Evolutionary conservation across 202 grass and related monocot species (phyloP), one percentile per base, ranked within the genome.

Genomic region (Digitaria exilis): DNA sequence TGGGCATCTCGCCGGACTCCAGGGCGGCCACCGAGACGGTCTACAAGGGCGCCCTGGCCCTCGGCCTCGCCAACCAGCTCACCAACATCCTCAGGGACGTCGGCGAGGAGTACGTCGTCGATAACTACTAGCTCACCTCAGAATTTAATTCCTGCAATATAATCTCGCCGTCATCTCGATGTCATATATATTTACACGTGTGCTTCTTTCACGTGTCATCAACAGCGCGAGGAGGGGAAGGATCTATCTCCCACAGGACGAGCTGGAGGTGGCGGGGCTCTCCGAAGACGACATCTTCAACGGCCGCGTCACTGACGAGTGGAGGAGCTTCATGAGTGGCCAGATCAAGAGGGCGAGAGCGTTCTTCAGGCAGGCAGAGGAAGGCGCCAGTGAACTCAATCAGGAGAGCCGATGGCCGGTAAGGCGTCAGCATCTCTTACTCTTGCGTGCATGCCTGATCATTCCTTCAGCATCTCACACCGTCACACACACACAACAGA

Each of bases 361-460:
- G 28, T 96, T 94, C 85, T 98, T 96, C 54, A 63, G 64, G 25
- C 80, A 96, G 69, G 96, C 93, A 2, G 96, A 98, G 77, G 89
- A 88, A 65, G 96, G 81, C 24, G 91, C 94, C 9, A 79, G 87
- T 14, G 90, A 98, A 84, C 93, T 98, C 78, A 94, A 83, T 48
- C 91, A 88, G 89, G 96, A 94, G 90, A 98, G 96, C 78, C 65
- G 96, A 61, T 98, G 96, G 96, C 96, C 96, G 69, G 96, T 98
- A 56, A 69, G 58, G 60, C n/a, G 61, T 16, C 49, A 6, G 0
- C 6, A 4, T 65, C 17, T 65, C 17, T 30, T 58, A 60, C 13
- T 8, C 25, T 28, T 11, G 2, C 52, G 0, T 51, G 13, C 15
- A 9, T 6, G 4, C 51, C 32, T 30, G 14, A 15, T 1, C 67